Percentiles rank a stretch among this genome's conserved stretches.
Evolutionary conservation across 257 asterid species (phyloP).

Genomic region (Gentiana straminea): DNA sequence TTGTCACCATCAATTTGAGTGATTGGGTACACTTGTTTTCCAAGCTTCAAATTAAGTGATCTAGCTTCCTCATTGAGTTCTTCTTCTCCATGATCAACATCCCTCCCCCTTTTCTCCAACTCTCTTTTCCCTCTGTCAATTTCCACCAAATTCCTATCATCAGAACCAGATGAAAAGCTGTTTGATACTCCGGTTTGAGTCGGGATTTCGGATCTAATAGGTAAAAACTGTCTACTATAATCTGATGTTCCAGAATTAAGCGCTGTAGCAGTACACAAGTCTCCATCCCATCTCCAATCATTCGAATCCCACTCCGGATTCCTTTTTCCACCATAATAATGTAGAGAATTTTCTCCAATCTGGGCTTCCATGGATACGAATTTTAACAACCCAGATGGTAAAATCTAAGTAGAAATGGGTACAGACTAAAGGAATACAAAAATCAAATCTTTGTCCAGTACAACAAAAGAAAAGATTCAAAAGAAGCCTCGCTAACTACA

Average conservation of each 20-base stretch:
- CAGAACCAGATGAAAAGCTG: constrained; percentile 51
- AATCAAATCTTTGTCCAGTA: too few species aligned
- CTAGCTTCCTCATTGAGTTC: constrained; percentile 17
- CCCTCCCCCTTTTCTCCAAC: constrained; percentile 50
- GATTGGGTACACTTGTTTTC: constrained; percentile 21
- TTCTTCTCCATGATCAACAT: constrained; percentile 20
- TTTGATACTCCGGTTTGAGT: constrained; percentile 28
- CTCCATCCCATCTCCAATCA: constrained; percentile 78
- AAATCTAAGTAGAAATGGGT: too few species aligned
- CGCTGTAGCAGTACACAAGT: constrained; percentile 59
- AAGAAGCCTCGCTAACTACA: too few species aligned
- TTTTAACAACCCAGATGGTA: too few species aligned
- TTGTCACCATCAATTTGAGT: constrained; percentile 12
- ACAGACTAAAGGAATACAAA: too few species aligned
- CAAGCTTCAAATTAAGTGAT: constrained; percentile 44
- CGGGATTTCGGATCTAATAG: constrained; percentile 24
- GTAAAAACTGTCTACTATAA: constrained; percentile 39
- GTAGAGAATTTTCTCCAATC: constrained; percentile 32
- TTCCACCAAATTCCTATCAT: constrained; percentile 9
- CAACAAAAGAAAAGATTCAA: too few species aligned
- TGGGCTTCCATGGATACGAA: constrained; percentile 31
- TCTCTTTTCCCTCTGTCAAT: constrained; percentile 12
- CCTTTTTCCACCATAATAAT: constrained; percentile 27
- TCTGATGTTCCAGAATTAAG: constrained; percentile 19
- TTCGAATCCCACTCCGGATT: constrained; percentile 64